Evolutionary conservation across 768 basidiomycete genomes (phyloP).

Genomic region (Hemileccinum impolitum): DNA sequence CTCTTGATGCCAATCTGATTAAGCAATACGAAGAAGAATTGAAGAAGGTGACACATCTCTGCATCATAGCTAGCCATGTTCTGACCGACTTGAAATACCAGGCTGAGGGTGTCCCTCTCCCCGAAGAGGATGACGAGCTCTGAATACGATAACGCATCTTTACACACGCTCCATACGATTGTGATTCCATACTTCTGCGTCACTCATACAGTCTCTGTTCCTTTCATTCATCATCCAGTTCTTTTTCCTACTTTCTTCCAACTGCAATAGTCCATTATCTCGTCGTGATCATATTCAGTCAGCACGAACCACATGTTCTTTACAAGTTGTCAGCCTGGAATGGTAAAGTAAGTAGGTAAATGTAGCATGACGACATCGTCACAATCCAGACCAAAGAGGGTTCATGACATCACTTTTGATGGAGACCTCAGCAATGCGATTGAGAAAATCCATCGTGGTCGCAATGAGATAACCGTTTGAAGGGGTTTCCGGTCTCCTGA

Average conservation of each 20-base stretch:
- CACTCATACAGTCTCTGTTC: conserved; percentile 15
- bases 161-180: conserved; percentile 19
- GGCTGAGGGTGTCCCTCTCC: conserved; percentile 92
- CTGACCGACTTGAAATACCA: conserved; percentile 29
- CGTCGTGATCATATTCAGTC: conserved; percentile 22
- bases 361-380: neutral
- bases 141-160: conserved; percentile 34
- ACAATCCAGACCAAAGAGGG: neutral
- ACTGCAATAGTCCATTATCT: conserved; percentile 24
- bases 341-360: conserved; percentile 5
- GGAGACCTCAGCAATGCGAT: too few relatives aligned
- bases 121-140: conserved; percentile 94
- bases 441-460: too few relatives aligned
- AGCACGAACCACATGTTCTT: conserved; percentile 18
- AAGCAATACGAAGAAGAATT: conserved; percentile 76
- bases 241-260: conserved; percentile 19
- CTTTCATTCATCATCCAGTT: conserved; percentile 18
- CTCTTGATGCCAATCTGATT: conserved; percentile 78
- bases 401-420: neutral
- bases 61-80: neutral
- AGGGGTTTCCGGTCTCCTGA: too few relatives aligned
- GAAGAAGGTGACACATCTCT: conserved; percentile 45
- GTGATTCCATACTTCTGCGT: conserved; percentile 19
- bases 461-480: too few relatives aligned
- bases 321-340: conserved; percentile 1